phyloP scores from a whole-genome alignment of 2,329 filamentous ascomycete species.

The Xylaria sp. region DNA sequence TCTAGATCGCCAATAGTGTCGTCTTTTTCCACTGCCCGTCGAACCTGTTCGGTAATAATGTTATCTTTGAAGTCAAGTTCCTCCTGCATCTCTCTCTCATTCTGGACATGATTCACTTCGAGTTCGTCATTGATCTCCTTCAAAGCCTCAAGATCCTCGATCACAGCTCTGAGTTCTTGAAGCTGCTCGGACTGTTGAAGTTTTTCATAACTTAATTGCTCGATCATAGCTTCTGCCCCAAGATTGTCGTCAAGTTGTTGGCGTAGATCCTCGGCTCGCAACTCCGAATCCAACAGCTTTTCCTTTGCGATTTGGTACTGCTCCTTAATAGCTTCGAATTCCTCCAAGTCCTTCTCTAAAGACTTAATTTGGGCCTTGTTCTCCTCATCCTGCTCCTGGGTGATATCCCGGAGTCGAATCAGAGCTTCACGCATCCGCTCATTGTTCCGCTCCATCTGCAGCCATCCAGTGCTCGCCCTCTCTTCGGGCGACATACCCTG shows the following conservation, averaged over 20 bases:
- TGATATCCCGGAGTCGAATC: conserved; percentile 82
- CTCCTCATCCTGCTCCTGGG: conserved; percentile 82
- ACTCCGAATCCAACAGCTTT: conserved; percentile 73
- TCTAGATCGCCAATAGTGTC: conserved; percentile 84
- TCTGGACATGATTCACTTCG: conserved; percentile 89
- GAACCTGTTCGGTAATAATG: conserved; percentile 80
- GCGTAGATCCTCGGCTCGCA: conserved; percentile 80
- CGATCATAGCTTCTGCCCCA: conserved; percentile 91
- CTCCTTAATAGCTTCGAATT: conserved; percentile 69
- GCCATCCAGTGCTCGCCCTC: conserved; percentile 82
- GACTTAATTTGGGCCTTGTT: conserved; percentile 75
- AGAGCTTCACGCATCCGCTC: conserved; percentile 86
- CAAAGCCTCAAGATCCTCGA: conserved; percentile 86
- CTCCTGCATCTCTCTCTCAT: conserved; percentile 91
- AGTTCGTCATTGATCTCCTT: conserved; percentile 95
- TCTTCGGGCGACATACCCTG: conserved; percentile 90
- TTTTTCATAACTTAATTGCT: conserved; percentile 87
- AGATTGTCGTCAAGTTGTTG: conserved; percentile 90
- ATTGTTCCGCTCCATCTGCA: conserved; percentile 90
- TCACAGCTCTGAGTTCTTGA: conserved; percentile 77
- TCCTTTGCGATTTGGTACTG: conserved; percentile 74
- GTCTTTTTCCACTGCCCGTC: conserved; percentile 76
- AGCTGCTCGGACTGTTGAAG: conserved; percentile 82
- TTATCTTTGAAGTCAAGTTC: conserved; percentile 89
- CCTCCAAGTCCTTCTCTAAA: conserved; percentile 74